Evolutionary conservation across 768 basidiomycete species (phyloP).

Genomic region (Mycena filopes): DNA sequence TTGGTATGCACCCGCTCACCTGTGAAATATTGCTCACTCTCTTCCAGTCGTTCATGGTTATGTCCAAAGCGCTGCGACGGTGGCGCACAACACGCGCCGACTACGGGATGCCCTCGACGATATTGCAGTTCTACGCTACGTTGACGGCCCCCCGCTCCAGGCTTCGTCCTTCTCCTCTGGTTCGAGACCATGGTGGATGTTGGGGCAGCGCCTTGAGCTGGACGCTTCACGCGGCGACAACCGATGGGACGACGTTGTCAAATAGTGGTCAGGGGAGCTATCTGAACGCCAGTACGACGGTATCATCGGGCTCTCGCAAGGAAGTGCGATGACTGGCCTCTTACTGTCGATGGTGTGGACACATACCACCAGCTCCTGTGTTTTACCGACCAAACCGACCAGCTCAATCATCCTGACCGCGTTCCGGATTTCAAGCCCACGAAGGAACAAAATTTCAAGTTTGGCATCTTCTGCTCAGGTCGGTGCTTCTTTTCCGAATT

Average conservation of each 20-base stretch:
- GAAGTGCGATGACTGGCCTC: constrained; percentile 36
- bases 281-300: constrained; percentile 36
- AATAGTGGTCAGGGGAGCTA: constrained; percentile 37
- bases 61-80: constrained; percentile 34
- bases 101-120: constrained; percentile 32
- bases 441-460: constrained; percentile 33
- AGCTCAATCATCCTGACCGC: constrained; percentile 36
- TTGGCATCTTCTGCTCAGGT: constrained; percentile 38
- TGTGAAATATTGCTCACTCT: background rate
- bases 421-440: constrained; percentile 31
- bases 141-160: constrained; percentile 29
- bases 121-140: constrained; percentile 34
- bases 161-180: background rate
- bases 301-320: constrained; percentile 37
- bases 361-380: too few relatives aligned
- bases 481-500: background rate
- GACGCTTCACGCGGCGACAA: constrained; percentile 6
- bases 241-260: constrained; percentile 29
- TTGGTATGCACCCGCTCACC: constrained; percentile 3
- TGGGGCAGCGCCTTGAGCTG: constrained; percentile 25
- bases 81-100: constrained; percentile 30
- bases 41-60: constrained; percentile 34
- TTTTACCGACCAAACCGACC: too few relatives aligned
- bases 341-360: constrained; percentile 36
- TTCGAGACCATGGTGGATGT: constrained; percentile 35